phyloP scores from a whole-genome alignment of 257 asterid genomes.

The Nicotiana benthamiana region DNA sequence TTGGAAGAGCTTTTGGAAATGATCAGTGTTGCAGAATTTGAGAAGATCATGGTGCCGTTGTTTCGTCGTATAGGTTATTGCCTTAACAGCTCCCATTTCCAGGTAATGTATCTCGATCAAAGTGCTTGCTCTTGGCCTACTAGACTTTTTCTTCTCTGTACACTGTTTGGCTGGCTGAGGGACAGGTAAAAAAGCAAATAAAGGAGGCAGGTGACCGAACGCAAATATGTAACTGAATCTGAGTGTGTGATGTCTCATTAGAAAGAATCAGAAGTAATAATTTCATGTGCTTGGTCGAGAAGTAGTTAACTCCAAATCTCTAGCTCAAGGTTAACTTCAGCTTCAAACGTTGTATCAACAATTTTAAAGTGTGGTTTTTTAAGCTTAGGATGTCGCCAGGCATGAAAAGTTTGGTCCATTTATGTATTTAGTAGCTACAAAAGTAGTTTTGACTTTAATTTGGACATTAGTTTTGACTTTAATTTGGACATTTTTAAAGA shows the following conservation, averaged over 20 bases:
- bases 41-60: conserved; percentile 34
- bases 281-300: background rate
- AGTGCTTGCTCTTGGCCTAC: background rate
- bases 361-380: background rate
- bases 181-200: background rate
- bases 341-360: background rate
- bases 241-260: background rate
- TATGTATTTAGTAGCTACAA: background rate
- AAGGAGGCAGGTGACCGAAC: too few species aligned
- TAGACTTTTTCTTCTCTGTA: background rate
- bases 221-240: background rate
- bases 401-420: background rate
- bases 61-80: conserved; percentile 36
- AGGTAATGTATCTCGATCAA: conserved; percentile 16
- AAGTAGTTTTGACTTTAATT: background rate
- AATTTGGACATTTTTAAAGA: background rate
- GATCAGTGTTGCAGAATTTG: conserved; percentile 33
- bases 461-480: too few species aligned
- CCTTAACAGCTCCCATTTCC: conserved; percentile 41
- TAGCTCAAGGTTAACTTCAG: background rate
- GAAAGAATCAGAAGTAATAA: background rate
- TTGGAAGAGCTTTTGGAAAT: conserved; percentile 38
- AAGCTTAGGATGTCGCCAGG: background rate
- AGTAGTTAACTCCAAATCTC: background rate
- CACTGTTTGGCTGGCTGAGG: background rate